Percentiles rank a stretch among this genome's conserved stretches.
Conservation (phyloP, 2,329 filamentous ascomycete species). For the Ophiostoma quercus region DNA sequence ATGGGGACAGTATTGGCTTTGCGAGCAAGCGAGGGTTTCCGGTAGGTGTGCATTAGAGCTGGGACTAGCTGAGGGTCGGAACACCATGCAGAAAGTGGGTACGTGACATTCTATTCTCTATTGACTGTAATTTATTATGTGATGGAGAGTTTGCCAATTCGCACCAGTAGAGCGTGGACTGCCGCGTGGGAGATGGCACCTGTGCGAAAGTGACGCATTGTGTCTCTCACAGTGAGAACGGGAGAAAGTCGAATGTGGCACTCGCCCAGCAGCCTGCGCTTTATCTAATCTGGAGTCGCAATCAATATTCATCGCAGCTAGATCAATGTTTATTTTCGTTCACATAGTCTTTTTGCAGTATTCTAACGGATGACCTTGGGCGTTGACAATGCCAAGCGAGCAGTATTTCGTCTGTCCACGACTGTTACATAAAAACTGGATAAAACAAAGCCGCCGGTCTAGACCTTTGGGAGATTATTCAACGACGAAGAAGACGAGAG, state of each 20-base stretch:
- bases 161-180: neutral
- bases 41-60: neutral
- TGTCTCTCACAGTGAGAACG: neutral
- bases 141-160: neutral
- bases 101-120: neutral
- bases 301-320: neutral
- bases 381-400: neutral
- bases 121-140: neutral
- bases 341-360: no score
- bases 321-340: neutral
- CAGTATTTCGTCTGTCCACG: neutral
- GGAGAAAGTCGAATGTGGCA: constrained; percentile 1
- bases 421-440: neutral
- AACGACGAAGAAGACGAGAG: neutral
- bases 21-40: neutral
- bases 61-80: neutral
- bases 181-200: neutral
- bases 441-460: no score
- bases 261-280: neutral
- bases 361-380: neutral
- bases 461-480: no score
- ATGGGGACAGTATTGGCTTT: neutral
- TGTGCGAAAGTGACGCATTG: neutral
- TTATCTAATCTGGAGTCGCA: neutral
- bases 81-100: neutral